Base-by-base conservation (phyloP, 2,329 filamentous ascomycete species). In the Parascedosporium putredinis region DNA sequence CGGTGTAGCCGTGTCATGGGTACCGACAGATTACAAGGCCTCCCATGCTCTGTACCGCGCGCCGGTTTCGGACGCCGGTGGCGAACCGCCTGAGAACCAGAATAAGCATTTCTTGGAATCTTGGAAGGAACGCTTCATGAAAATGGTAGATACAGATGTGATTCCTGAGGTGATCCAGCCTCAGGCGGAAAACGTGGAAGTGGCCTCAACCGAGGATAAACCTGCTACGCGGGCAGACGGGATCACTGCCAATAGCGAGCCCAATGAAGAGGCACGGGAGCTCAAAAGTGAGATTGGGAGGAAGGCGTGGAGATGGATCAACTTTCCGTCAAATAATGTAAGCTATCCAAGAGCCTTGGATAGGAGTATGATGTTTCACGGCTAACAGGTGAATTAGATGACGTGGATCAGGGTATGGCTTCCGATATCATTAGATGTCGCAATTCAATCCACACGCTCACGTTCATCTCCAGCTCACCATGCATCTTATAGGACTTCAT, bases 291-390 rank as follows among this genome's bases (percentile, higher is more conserved):
- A 47, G n/a, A n/a, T n/a, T n/a, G n/a, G 43, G 14, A 12, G 36
- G n/a, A 14, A 42, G 3, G 16, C 29, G 6, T 54, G 50, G 52
- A 45, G 22, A 45, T 54, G 52, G 52, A 52, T 54, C 27, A 51
- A 52, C 23, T 29, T 52, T 23, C 51, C 52, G 2, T 24, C 45
- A 4, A 54, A 54, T 33, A 49, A 54, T 44, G 51, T 51, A 29
- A 50, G 52, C 31, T 9, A 33, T 7, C 20, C 3, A n/a, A 3
- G 18, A 14, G 5, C 5, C 18, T 14, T 16, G n/a, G n/a, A n/a
- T n/a, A n/a, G n/a, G 2, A 8, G 14, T 5, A n/a, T 31, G 8
- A n/a, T 9, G 3, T 31, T 12, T 31, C 27, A 31, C 12, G 27
- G 16, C 34, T 38, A 38, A 38, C 34, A 14, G 16, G 8, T 16